A percentile compares a stretch with the other conserved stretches of the same genome.
Conservation (phyloP, 768 basidiomycete species). For the Russula lepida region DNA sequence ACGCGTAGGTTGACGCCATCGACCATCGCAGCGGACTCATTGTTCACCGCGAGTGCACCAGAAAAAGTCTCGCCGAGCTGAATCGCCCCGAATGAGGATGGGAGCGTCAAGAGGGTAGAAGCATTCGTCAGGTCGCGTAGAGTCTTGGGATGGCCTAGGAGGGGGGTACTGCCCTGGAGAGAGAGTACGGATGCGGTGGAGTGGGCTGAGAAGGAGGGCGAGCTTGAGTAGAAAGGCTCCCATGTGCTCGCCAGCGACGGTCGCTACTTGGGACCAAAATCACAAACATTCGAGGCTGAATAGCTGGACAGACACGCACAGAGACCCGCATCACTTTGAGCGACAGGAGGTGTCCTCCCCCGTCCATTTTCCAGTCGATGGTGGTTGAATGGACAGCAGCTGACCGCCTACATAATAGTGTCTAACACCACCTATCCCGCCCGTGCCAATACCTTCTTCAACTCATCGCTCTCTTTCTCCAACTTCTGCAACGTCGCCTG, state of each 20-base stretch:
- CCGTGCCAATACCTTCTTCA: constrained; percentile 51
- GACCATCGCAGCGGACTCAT: constrained; percentile 58
- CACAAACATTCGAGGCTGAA: constrained; percentile 5
- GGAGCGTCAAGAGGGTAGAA: constrained; percentile 71
- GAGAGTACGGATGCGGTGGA: constrained; percentile 73
- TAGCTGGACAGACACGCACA: constrained; percentile 40
- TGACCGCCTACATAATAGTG: background rate
- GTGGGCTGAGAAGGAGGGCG: constrained; percentile 72
- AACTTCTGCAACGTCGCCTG: constrained; percentile 58
- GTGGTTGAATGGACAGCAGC: background rate
- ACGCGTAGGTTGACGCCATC: constrained; percentile 58
- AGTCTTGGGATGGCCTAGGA: constrained; percentile 74
- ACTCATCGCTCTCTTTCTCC: constrained; percentile 60
- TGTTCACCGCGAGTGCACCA: constrained; percentile 74
- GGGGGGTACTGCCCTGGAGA: constrained; percentile 60
- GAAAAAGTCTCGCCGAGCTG: constrained; percentile 87
- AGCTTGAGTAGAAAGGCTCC: constrained; percentile 83
- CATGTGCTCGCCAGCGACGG: constrained; percentile 68
- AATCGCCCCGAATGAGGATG: constrained; percentile 76
- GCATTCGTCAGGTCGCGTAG: constrained; percentile 73
- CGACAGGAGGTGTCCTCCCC: constrained; percentile 57
- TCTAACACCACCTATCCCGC: constrained; percentile 15
- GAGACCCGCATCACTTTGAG: constrained; percentile 86
- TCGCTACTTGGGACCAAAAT: constrained; percentile 38
- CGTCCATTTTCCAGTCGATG: constrained; percentile 33